Percentiles rank a stretch among this genome's conserved stretches.
These are phyloP conservation scores for Leucocoprinus leucothites DNA, from an alignment of 768 basidiomycete genomes.

Conservation along the genomic window DNA sequence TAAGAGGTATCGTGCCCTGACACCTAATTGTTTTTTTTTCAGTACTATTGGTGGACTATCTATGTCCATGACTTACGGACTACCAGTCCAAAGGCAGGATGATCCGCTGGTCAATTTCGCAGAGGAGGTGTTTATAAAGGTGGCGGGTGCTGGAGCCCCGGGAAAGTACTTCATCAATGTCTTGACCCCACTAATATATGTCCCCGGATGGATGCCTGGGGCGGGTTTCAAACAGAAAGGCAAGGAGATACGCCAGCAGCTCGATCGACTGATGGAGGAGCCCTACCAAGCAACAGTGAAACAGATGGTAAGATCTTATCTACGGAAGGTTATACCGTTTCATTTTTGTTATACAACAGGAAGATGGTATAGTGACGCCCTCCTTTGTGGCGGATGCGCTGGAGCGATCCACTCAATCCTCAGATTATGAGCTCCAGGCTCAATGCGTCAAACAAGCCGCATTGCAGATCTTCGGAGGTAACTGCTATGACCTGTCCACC, in stretches of 20 bases:
- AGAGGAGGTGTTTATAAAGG: background rate
- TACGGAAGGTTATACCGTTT: background rate
- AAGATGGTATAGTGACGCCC: background rate
- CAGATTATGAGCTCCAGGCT: background rate
- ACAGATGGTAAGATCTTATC: background rate
- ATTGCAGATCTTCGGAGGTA: background rate
- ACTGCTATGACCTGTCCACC: background rate
- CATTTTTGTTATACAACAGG: background rate
- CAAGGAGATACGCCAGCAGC: background rate
- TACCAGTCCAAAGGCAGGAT: background rate
- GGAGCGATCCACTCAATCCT: background rate
- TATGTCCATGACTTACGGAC: background rate
- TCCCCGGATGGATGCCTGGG: background rate
- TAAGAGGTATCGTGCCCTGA: too few species aligned
- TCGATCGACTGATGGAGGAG: background rate
- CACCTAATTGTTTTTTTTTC: too few species aligned
- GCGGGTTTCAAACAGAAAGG: conserved; percentile 4
- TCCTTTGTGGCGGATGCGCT: background rate
- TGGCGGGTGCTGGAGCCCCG: background rate
- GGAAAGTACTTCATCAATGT: background rate
- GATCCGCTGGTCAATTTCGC: background rate
- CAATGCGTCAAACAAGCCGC: background rate
- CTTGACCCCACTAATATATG: background rate
- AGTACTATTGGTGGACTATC: background rate
- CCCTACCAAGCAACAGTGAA: background rate